Base-by-base conservation (phyloP, 495 filamentous ascomycete genomes). In the Talaromyces trachyspermus region DNA sequence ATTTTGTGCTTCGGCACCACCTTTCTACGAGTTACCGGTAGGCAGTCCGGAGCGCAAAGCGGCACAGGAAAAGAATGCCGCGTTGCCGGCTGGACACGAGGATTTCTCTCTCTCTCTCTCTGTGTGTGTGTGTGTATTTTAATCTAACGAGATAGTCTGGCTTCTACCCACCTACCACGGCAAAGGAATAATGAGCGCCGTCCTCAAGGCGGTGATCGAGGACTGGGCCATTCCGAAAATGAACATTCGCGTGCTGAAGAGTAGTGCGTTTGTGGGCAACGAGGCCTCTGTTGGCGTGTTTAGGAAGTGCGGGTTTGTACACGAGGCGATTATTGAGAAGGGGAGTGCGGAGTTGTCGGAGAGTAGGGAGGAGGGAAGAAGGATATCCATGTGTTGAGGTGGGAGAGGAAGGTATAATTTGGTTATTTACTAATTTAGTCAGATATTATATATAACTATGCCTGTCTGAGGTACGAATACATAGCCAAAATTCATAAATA, bases 141-240 rank as follows among this genome's bases (percentile, higher is more conserved):
- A n/a, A 24, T 25, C 35, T 24, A 25, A 43, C 46, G 26, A 44
- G 26, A 30, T 18, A 64, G 61, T 57, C 32, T 56, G 51, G n/a
- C 46, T 64, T 7, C 36, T 50, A 4, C 49, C 61, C 1, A 32
- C 44, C 12, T 50, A 60, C 19, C 59, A 64, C 25, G 47, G 57
- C 2, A 41, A 44, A 35, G 61, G 61, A 9, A 55, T 64, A n/a
- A 64, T 64, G 61, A 53, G 50, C 9, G 35, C 37, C 10, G 59
- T 49, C 2, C 24, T 57, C n/a, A 27, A 35, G 23, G 47, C 51
- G 1, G 1, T 62, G 4, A 51, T 64, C 9, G 30, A 42, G 11
- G 55, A 64, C 14, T 64, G 56, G 56, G 54, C 42, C 6, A 22
- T 64, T 12, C 59, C 59, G 5, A 43, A 45, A 11, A 62, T 64